A percentile compares a stretch with the other conserved stretches of the same genome.
phyloP scores from a whole-genome alignment of 1,284 basidiomycete genomes.

The Irpex sp. region DNA sequence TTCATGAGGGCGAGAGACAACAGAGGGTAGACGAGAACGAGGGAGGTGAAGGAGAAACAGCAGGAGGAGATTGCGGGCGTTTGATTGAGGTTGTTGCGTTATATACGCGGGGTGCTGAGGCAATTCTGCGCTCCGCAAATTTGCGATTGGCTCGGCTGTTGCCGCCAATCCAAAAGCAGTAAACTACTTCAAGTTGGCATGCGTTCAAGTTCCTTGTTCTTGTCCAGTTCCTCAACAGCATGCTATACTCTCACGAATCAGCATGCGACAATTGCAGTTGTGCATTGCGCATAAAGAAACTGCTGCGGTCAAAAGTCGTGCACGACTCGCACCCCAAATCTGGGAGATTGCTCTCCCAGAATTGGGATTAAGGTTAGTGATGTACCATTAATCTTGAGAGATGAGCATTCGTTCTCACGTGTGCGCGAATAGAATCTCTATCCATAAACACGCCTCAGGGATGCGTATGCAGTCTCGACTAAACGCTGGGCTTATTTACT shows the following conservation, averaged over 20 bases:
- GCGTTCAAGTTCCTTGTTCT: no score
- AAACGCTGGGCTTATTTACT: not conserved
- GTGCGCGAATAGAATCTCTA: not conserved
- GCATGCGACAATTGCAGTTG: no score
- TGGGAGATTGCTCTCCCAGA: not conserved
- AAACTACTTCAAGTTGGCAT: not conserved
- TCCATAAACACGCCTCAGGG: no score
- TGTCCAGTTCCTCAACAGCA: not conserved
- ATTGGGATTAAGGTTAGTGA: not conserved
- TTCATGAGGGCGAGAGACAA: not conserved
- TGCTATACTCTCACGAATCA: not conserved
- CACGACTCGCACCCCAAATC: no score
- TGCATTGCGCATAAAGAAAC: no score
- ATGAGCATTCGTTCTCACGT: not conserved
- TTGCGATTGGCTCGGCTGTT: constrained; percentile 7
- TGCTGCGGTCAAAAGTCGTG: no score
- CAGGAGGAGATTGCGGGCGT: not conserved
- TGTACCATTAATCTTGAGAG: not conserved
- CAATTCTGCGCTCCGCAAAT: constrained; percentile 7
- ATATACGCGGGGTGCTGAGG: constrained; percentile 1
- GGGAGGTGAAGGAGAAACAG: not conserved
- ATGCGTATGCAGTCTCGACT: not conserved
- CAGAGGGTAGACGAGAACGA: not conserved
- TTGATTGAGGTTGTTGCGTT: not conserved
- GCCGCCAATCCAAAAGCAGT: not conserved